Conservation (phyloP, 2,329 filamentous ascomycete species). For the Nemania sp. region DNA sequence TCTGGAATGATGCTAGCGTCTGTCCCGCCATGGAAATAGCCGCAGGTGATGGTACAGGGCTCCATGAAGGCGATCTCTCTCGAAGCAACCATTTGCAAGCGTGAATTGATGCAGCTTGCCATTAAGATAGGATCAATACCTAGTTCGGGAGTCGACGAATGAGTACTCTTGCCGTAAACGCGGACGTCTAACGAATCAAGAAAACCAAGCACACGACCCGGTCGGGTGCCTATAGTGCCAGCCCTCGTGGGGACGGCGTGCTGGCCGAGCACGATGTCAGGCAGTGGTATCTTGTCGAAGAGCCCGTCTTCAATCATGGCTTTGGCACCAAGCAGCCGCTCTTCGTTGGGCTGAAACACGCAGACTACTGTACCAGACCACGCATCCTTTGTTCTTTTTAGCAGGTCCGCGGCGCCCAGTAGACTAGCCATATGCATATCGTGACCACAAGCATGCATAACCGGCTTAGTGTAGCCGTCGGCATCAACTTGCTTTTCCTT, state of each 20-base stretch:
- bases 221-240: background rate
- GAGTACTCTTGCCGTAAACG: background rate
- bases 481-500: background rate
- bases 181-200: background rate
- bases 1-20: background rate
- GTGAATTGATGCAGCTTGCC: background rate
- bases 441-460: background rate
- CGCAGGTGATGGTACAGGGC: background rate
- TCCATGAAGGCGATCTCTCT: background rate
- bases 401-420: background rate
- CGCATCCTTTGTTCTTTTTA: background rate
- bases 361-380: slow-evolving; percentile 6
- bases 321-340: background rate
- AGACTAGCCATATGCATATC: background rate
- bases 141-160: background rate
- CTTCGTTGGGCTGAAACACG: slow-evolving; percentile 1
- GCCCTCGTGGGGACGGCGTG: background rate
- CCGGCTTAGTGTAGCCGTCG: background rate
- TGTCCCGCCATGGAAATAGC: background rate
- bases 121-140: background rate
- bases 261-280: background rate
- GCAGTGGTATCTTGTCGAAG: background rate
- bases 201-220: background rate
- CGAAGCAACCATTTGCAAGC: background rate
- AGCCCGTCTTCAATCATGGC: background rate